Evolutionary conservation across 805 yeast genomes (phyloP).

Genomic region (Clavispora fructus): DNA sequence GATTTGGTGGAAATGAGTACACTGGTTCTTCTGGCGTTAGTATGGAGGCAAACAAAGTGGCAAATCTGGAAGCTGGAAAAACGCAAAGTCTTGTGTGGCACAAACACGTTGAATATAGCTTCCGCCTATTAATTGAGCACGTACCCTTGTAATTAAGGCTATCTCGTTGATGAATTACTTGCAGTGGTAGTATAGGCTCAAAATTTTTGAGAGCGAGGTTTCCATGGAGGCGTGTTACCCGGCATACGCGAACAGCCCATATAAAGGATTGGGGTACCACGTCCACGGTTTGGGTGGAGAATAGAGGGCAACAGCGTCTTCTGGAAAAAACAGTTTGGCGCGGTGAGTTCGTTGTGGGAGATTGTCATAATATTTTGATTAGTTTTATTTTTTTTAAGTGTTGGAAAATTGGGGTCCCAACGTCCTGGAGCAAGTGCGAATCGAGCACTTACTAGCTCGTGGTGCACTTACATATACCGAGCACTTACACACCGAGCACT

Average conservation of each 20-base stretch:
- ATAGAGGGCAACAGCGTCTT: too few species aligned
- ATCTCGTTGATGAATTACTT: neutral
- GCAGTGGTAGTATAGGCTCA: neutral
- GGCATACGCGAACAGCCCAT: neutral
- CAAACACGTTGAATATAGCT: neutral
- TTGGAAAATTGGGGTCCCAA: too few species aligned
- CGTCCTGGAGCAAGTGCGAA: too few species aligned
- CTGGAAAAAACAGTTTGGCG: too few species aligned
- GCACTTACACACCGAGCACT: too few species aligned
- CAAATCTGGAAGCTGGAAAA: neutral
- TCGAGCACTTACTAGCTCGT: too few species aligned
- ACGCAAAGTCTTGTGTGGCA: neutral
- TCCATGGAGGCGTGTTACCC: constrained; percentile 2
- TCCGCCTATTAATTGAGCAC: neutral
- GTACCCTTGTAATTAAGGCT: neutral
- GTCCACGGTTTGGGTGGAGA: neutral
- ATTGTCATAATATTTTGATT: too few species aligned
- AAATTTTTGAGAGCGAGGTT: constrained; percentile 3
- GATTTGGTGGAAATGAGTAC: neutral
- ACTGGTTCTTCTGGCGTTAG: neutral
- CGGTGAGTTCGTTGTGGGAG: too few species aligned
- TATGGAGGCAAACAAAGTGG: neutral
- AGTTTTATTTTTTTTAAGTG: too few species aligned
- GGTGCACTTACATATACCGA: too few species aligned
- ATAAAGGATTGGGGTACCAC: neutral